Evolutionary conservation across 2,329 filamentous ascomycete species (phyloP).

Genomic region (Moelleriella libera): DNA sequence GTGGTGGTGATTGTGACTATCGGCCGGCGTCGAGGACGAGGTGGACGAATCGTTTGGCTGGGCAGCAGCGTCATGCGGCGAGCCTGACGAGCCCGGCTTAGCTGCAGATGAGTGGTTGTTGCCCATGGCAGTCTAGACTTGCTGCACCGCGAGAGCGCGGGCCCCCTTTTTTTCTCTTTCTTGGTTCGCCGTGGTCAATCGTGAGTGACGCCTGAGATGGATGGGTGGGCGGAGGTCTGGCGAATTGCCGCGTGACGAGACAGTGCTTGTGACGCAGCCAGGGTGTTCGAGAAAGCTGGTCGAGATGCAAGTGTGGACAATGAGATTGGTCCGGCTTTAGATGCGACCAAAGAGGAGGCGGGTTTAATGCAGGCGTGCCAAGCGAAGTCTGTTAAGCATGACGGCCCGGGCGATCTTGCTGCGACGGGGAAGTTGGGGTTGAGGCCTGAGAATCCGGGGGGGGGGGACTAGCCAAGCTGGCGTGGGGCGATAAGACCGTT

Average conservation of each 20-base stretch:
- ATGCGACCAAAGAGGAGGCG: neutral
- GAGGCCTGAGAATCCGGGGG: neutral
- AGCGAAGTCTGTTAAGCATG: neutral
- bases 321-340: neutral
- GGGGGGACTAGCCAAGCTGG: too few species aligned
- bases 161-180: neutral
- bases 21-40: conserved; percentile 7
- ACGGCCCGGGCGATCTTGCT: neutral
- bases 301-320: neutral
- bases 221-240: neutral
- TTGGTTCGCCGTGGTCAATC: neutral
- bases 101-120: conserved; percentile 23
- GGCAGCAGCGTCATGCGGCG: conserved; percentile 6
- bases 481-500: too few species aligned
- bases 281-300: neutral
- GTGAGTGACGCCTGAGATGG: neutral
- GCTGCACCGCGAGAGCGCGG: neutral
- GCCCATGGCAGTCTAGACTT: conserved; percentile 14
- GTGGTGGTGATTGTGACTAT: conserved; percentile 4
- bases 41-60: conserved; percentile 10
- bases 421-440: neutral
- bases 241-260: conserved; percentile 3
- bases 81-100: conserved; percentile 19
- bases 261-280: neutral
- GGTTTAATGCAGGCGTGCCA: neutral